A percentile compares a stretch with the other conserved stretches of the same genome.
Evolutionary conservation across 2,329 filamentous ascomycete species (phyloP).

Genomic region (Colletotrichum sp.): DNA sequence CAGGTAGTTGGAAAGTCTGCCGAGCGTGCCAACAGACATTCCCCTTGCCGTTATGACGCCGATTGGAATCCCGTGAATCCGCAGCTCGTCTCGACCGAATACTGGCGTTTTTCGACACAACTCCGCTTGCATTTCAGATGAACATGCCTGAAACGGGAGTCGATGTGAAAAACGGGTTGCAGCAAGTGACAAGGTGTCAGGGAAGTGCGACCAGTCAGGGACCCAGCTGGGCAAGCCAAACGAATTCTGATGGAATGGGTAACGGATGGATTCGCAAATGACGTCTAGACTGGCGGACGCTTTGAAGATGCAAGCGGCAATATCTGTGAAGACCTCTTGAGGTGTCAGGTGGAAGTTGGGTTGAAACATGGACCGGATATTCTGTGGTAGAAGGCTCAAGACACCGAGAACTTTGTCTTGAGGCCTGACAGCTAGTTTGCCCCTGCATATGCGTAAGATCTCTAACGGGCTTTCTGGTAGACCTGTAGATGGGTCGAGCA

Average conservation of each 20-base stretch:
- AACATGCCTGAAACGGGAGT: neutral
- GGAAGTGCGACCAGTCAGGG: neutral
- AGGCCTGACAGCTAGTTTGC: neutral
- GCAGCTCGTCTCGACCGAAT: neutral
- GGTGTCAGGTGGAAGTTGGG: neutral
- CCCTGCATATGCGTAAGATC: neutral
- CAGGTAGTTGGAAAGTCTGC: accelerated
- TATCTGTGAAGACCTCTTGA: neutral
- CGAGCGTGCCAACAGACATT: neutral
- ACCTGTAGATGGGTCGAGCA: neutral
- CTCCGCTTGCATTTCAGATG: too few species aligned
- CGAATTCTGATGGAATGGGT: neutral
- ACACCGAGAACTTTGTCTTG: neutral
- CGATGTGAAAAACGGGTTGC: neutral
- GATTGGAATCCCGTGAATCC: accelerated
- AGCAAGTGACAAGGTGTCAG: neutral
- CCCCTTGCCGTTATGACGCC: neutral
- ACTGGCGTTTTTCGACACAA: too few species aligned
- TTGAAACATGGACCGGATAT: neutral
- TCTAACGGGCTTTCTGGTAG: neutral
- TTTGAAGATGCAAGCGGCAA: neutral
- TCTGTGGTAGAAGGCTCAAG: neutral
- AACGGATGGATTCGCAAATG: neutral
- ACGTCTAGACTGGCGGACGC: too few species aligned
- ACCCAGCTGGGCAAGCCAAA: neutral